phyloP scores from a whole-genome alignment of 768 basidiomycete species.

The Termitomyces sp. region DNA sequence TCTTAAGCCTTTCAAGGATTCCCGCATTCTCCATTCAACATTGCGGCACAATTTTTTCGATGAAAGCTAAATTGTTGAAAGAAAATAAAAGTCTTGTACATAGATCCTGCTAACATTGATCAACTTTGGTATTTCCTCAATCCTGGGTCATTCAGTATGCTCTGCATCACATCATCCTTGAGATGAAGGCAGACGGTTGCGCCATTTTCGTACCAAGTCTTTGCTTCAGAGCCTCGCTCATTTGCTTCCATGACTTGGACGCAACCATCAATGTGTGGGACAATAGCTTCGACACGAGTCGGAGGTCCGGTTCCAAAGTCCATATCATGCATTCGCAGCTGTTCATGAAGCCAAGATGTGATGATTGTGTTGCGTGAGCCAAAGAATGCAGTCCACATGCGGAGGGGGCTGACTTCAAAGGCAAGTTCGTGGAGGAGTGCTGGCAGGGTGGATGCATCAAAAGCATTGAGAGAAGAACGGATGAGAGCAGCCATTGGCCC shows the following conservation, averaged over 20 bases:
- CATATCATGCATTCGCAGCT: constrained; percentile 23
- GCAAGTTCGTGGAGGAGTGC: constrained; percentile 29
- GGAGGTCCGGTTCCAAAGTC: constrained; percentile 26
- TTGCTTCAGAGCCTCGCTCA: not conserved
- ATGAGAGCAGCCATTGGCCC: constrained; percentile 20
- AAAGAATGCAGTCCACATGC: constrained; percentile 29
- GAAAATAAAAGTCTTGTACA: not conserved
- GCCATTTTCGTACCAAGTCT: constrained; percentile 18
- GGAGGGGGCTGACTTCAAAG: constrained; percentile 22
- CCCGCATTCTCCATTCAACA: not conserved
- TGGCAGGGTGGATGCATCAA: constrained; percentile 18
- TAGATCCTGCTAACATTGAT: not conserved
- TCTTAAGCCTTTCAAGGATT: not conserved
- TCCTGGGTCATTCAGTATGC: constrained; percentile 18
- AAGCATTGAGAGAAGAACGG: constrained; percentile 18
- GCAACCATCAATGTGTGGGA: constrained; percentile 28
- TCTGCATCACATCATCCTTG: constrained; percentile 16
- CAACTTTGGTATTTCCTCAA: constrained; percentile 14
- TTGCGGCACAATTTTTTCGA: not conserved
- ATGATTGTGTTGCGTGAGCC: constrained; percentile 25
- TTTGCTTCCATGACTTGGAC: constrained; percentile 24
- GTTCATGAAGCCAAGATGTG: constrained; percentile 25
- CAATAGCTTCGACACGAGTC: constrained; percentile 23
- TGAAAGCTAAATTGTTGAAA: not conserved
- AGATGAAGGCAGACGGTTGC: constrained; percentile 20